phyloP scores from a whole-genome alignment of 2,329 filamentous ascomycete species.

The Onygenales sp. region DNA sequence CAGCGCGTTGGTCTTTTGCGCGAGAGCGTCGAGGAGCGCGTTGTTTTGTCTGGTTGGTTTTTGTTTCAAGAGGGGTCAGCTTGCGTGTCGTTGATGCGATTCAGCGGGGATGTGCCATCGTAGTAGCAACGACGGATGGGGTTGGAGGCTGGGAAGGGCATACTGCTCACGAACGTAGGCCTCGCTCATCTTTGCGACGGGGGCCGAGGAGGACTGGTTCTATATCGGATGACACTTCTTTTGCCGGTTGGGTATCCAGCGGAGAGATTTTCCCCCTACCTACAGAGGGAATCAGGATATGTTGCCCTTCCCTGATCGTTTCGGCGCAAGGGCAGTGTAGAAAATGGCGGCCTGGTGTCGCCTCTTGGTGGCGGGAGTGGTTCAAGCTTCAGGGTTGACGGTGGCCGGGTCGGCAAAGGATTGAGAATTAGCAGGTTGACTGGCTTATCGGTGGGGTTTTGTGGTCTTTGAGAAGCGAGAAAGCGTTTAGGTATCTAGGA shows the following conservation, averaged over 20 bases:
- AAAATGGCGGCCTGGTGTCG: too few relatives aligned
- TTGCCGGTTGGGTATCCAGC: not conserved
- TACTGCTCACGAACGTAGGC: slow-evolving; percentile 67
- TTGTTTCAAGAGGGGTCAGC: not conserved
- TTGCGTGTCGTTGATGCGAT: not conserved
- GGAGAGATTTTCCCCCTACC: not conserved
- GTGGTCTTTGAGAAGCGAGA: too few relatives aligned
- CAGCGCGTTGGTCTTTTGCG: slow-evolving; percentile 80
- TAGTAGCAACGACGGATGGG: not conserved
- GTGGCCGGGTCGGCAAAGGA: too few relatives aligned
- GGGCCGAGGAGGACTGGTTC: not conserved
- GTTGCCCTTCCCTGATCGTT: too few relatives aligned
- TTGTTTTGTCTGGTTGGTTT: slow-evolving; percentile 66
- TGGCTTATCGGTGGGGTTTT: too few relatives aligned
- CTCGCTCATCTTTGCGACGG: slow-evolving; percentile 52
- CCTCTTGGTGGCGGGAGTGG: too few relatives aligned
- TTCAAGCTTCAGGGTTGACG: too few relatives aligned
- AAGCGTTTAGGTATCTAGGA: too few relatives aligned
- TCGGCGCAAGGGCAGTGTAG: too few relatives aligned
- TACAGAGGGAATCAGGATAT: too few relatives aligned
- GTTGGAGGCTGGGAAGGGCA: slow-evolving; percentile 8
- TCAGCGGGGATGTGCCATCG: not conserved
- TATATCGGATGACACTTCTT: not conserved
- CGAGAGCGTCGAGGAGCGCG: slow-evolving; percentile 81
- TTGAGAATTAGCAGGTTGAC: too few relatives aligned